phyloP scores from a whole-genome alignment of 306 rosid genomes.

The Psophocarpus tetragonolobus region DNA sequence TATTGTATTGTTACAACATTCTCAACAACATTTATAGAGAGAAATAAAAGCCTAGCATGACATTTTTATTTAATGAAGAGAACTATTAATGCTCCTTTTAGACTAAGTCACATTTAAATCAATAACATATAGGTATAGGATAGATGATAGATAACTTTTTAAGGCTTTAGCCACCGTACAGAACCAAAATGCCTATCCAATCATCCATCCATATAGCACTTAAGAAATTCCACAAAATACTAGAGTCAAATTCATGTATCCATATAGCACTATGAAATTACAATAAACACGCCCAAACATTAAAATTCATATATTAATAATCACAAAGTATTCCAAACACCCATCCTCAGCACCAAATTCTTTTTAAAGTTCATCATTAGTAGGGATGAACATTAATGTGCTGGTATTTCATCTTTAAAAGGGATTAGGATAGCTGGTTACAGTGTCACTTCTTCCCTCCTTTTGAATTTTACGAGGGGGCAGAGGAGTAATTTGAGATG shows the following conservation, averaged over 20 bases:
- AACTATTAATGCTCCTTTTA: conserved; percentile 21
- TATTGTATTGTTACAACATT: conserved; percentile 17
- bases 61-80: not conserved
- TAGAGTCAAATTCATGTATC: not conserved
- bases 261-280: not conserved
- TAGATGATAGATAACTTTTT: not conserved
- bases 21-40: not conserved
- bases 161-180: conserved; percentile 13
- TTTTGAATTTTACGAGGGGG: not conserved
- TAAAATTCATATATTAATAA: not conserved
- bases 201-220: not conserved
- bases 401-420: conserved; percentile 1
- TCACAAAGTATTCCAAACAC: not conserved
- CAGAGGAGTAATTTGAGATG: not conserved
- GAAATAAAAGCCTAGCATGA: not conserved
- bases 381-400: conserved; percentile 4
- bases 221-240: conserved; percentile 11
- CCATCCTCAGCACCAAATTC: not conserved
- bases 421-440: not conserved
- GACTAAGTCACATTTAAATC: not conserved
- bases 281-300: not conserved
- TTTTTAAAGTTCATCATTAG: not conserved
- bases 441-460: not conserved
- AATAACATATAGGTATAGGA: not conserved
- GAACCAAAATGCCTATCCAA: not conserved